Evolutionary conservation across 768 basidiomycete species (phyloP), one percentile per base, ranked within the genome.

Genomic region (Leucocoprinus sp.): DNA sequence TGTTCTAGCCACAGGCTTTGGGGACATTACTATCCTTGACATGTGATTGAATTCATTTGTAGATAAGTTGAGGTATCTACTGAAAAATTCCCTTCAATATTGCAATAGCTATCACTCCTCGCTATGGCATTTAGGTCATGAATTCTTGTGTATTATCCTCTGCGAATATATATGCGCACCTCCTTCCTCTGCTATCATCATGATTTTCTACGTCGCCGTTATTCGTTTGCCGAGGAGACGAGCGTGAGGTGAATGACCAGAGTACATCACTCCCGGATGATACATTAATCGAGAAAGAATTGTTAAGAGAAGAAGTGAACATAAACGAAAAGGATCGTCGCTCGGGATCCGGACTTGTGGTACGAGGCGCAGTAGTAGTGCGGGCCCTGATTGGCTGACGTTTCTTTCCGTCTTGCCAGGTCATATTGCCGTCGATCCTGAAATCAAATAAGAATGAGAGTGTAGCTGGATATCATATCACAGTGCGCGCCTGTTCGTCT

Each of bases 361-460:
- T 8, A 5, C 11, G 6, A 31, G 4, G 6, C 9, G 8, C 3
- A 12, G 31, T 12, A 31, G 11, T 14, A 31, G 4, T 5, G 31
- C 9, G n/a, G 11, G 14, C 9, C 4, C 19, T 19, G 5, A 14
- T 8, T 7, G 12, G 19, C 4, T 18, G 5, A 18, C 18, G 35
- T 12, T 8, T 37, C 19, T 24, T n/a, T n/a, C 14, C 22, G 40
- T 3, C 17, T 19, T n/a, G 27, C 18, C 6, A 37, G 18, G 21
- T 45, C 44, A 17, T 45, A 45, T 35, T 45, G 26, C 8, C 44
- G 36, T 38, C 44, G 36, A 23, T 38, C 21, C 44, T 45, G 31
- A 31, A 8, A 11, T n/a, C 31, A n/a, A 31, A n/a, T 31, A 11
- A n/a, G 11, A 27, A 5, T 31, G 9, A 14, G 14, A 31, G 3